Conservation (phyloP, 495 filamentous ascomycete genomes). For the Hypoxylon cercidicola region DNA sequence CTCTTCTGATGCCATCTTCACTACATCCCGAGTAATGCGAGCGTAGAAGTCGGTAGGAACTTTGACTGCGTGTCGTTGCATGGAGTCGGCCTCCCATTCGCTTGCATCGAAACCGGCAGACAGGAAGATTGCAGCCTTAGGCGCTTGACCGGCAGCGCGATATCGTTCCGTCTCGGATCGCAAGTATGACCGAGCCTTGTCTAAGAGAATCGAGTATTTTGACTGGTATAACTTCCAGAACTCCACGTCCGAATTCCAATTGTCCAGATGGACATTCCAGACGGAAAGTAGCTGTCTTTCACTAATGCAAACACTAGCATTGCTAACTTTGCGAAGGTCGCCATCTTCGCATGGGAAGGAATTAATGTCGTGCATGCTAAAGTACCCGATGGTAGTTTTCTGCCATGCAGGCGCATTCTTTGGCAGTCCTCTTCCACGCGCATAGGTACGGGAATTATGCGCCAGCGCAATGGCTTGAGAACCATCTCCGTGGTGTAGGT, state of each 20-base stretch:
- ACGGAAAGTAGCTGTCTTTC: constrained; percentile 90
- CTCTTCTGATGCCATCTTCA: constrained; percentile 82
- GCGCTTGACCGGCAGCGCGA: constrained; percentile 58
- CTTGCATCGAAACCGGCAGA: constrained; percentile 97
- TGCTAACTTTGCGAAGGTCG: constrained; percentile 87
- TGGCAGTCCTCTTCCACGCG: constrained; percentile 61
- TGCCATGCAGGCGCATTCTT: constrained; percentile 76
- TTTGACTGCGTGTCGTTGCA: constrained; percentile 95
- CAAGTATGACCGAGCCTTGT: constrained; percentile 82
- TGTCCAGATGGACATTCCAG: constrained; percentile 94
- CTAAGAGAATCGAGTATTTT: constrained; percentile 77
- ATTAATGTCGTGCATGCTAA: constrained; percentile 97
- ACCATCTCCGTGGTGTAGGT: constrained; percentile 95
- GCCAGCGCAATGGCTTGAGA: constrained; percentile 92
- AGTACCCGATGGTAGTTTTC: constrained; percentile 90
- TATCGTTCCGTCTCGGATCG: constrained; percentile 72
- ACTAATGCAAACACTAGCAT: constrained; percentile 91
- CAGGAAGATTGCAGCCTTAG: constrained; percentile 89
- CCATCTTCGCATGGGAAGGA: constrained; percentile 94
- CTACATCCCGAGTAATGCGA: constrained; percentile 83
- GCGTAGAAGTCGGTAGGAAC: constrained; percentile 98
- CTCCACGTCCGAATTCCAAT: constrained; percentile 81
- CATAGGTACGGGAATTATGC: constrained; percentile 71
- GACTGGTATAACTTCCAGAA: constrained; percentile 90
- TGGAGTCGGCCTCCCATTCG: constrained; percentile 87